Evolutionary conservation across 176 grass and related monocot genomes (phyloP).

Genomic region (Melocanna baccifera): DNA sequence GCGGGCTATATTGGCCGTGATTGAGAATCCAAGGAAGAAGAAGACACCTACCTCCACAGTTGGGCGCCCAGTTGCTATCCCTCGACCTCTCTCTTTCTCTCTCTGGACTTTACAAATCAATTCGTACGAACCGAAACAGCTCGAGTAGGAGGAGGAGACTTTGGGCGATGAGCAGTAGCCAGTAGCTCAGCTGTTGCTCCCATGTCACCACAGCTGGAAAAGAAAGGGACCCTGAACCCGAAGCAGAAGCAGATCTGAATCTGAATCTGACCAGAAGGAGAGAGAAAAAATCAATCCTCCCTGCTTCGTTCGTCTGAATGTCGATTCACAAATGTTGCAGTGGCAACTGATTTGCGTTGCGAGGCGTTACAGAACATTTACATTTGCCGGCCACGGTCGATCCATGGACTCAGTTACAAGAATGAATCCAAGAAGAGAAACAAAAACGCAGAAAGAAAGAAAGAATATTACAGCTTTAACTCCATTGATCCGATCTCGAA

Average conservation of each 20-base stretch:
- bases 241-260: constrained; percentile 46
- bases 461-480: constrained; percentile 3
- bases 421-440: not conserved
- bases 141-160: not conserved
- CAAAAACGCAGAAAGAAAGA: not conserved
- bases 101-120: not conserved
- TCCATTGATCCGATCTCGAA: not conserved
- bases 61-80: not conserved
- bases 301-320: not conserved
- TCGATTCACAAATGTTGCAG: not conserved
- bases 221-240: constrained; percentile 39
- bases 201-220: constrained; percentile 26
- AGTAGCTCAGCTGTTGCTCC: constrained; percentile 24
- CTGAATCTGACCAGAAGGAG: constrained; percentile 4
- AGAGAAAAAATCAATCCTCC: not conserved
- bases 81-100: not conserved
- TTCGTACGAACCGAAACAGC: not conserved
- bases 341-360: not conserved
- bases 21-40: constrained; percentile 7
- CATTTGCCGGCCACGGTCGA: not conserved
- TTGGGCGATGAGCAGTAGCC: constrained; percentile 3
- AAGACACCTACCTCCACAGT: not conserved
- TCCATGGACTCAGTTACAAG: not conserved
- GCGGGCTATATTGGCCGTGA: too few relatives aligned
- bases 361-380: constrained; percentile 6